Percentiles rank a stretch among this genome's conserved stretches.
phyloP scores from a whole-genome alignment of 2,329 filamentous ascomycete genomes.

The Epichloe uncinata region DNA sequence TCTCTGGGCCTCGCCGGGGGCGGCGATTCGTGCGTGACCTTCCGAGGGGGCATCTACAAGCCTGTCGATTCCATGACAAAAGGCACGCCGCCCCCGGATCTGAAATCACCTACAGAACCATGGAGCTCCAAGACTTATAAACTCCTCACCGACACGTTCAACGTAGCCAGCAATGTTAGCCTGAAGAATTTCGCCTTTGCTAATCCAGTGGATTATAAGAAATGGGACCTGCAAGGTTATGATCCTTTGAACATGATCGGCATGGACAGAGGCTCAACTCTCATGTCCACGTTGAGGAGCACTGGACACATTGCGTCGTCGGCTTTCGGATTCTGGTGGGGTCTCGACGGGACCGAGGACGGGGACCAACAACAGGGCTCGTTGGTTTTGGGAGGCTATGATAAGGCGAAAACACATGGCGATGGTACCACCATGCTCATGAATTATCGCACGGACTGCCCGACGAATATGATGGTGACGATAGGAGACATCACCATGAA shows the following conservation, averaged over 20 bases:
- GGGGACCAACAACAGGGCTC: constrained; percentile 4
- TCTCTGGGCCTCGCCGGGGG: too few relatives aligned
- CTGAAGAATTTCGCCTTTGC: constrained; percentile 4
- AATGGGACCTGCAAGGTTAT: constrained; percentile 2
- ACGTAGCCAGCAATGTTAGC: background rate
- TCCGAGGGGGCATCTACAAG: background rate
- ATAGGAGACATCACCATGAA: too few relatives aligned
- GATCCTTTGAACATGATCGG: constrained; percentile 8
- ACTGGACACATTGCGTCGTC: constrained; percentile 3
- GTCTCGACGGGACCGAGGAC: constrained; percentile 3
- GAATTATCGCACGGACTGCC: too few relatives aligned
- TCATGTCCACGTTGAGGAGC: background rate
- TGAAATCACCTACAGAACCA: background rate
- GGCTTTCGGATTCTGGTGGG: constrained; percentile 8
- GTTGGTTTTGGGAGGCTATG: constrained; percentile 7
- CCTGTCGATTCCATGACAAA: background rate
- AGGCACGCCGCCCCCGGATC: background rate
- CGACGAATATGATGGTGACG: too few relatives aligned
- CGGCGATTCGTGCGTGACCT: too few relatives aligned
- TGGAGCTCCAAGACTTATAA: constrained; percentile 3
- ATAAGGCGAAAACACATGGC: too few relatives aligned
- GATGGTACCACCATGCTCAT: too few relatives aligned
- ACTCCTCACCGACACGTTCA: constrained; percentile 7
- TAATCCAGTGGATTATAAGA: background rate
- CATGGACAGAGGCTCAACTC: constrained; percentile 5